A percentile compares a stretch with the other conserved stretches of the same genome.
Evolutionary conservation across 805 yeast genomes (phyloP).

Genomic region (Hanseniaspora thailandica): DNA sequence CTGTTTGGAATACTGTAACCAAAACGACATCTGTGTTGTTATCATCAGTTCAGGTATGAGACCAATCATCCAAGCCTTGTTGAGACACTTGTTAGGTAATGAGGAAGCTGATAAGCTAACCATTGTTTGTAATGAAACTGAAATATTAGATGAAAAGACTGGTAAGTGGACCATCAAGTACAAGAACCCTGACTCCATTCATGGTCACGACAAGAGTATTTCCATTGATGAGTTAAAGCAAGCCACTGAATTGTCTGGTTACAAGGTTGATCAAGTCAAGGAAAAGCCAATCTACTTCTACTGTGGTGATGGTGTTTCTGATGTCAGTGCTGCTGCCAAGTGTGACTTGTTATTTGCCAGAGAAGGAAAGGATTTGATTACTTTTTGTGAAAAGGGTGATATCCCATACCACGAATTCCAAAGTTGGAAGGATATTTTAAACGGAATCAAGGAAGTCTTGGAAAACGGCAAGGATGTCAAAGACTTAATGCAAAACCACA

Average conservation of each 20-base stretch:
- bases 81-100: constrained; percentile 60
- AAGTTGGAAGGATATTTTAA: constrained; percentile 60
- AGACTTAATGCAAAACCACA: constrained; percentile 13
- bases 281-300: constrained; percentile 45
- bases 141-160: constrained; percentile 30
- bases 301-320: constrained; percentile 97
- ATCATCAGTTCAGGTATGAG: constrained; percentile 90
- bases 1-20: constrained; percentile 68
- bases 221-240: constrained; percentile 46
- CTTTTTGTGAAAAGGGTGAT: constrained; percentile 65
- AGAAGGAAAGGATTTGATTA: constrained; percentile 78
- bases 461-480: constrained; percentile 11
- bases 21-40: constrained; percentile 64
- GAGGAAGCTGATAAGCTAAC: constrained; percentile 49
- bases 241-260: constrained; percentile 33
- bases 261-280: constrained; percentile 19
- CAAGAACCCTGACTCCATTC: constrained; percentile 62
- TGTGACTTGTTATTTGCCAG: constrained; percentile 90
- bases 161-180: constrained; percentile 72
- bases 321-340: constrained; percentile 87
- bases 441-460: constrained; percentile 38
- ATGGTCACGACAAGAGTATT: constrained; percentile 90
- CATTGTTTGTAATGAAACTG: constrained; percentile 71
- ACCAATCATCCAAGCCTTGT: constrained; percentile 73
- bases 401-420: constrained; percentile 74